phyloP scores from a whole-genome alignment of 306 rosid genomes.

The Mimosa bimucronata region DNA sequence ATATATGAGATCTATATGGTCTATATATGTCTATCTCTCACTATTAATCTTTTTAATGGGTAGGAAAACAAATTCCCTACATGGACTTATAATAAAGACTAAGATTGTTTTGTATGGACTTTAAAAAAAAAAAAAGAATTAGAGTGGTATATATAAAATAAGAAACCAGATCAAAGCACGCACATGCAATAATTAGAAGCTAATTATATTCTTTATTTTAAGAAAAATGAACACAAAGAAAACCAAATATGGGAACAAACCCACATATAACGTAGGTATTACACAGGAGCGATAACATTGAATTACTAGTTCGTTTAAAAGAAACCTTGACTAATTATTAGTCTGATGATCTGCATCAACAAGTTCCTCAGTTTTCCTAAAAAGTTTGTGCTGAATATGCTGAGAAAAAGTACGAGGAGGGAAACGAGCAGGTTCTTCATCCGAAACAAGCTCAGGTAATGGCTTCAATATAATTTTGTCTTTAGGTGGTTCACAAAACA shows the following conservation, averaged over 20 bases:
- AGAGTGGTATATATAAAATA: no score
- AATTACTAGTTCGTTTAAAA: no score
- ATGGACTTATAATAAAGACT: no score
- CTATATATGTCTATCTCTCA: no score
- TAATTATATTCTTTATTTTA: not conserved
- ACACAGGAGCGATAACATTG: not conserved
- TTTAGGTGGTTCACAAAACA: slow-evolving; percentile 84
- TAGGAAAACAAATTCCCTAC: no score
- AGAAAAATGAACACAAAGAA: not conserved
- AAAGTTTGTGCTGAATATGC: slow-evolving; percentile 79
- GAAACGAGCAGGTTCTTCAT: slow-evolving; percentile 55
- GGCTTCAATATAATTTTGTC: slow-evolving; percentile 84
- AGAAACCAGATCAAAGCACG: not conserved
- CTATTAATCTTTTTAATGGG: no score
- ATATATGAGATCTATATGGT: no score
- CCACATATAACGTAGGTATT: not conserved
- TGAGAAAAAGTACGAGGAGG: slow-evolving; percentile 82
- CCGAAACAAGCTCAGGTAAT: slow-evolving; percentile 62
- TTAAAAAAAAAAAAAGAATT: no score
- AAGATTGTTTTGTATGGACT: no score
- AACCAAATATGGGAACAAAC: not conserved
- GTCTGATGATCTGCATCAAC: not conserved
- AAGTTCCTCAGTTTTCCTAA: slow-evolving; percentile 39
- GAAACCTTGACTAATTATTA: not conserved
- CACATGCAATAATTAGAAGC: not conserved